These are phyloP conservation scores for Arabidopsis lyrata DNA, from an alignment of 441 rosid species.

Conservation along the genomic window DNA sequence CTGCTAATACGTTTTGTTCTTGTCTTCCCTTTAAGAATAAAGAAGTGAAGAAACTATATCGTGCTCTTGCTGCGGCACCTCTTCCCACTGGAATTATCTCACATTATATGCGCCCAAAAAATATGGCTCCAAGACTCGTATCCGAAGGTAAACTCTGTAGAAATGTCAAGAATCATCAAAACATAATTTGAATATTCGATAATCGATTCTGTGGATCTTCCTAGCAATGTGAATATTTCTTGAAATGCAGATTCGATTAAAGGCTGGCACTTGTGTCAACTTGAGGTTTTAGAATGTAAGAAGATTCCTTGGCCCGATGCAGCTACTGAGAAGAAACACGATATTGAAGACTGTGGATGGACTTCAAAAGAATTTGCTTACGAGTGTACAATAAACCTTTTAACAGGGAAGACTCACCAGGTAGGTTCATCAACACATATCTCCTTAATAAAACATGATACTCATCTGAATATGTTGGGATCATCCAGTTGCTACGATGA, in stretches of 20 bases:
- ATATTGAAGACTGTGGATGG: constrained; percentile 74
- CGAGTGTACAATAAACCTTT: constrained; percentile 83
- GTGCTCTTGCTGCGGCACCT: constrained; percentile 82
- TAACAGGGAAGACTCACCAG: constrained; percentile 96
- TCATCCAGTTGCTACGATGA: not conserved
- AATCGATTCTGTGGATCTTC: constrained; percentile 18
- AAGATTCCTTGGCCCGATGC: constrained; percentile 77
- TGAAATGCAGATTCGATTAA: constrained; percentile 60
- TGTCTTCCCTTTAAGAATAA: constrained; percentile 55
- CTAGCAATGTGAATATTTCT: constrained; percentile 28
- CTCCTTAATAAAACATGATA: not conserved
- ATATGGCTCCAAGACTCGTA: constrained; percentile 81
- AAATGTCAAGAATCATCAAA: constrained; percentile 25
- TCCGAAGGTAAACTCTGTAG: constrained; percentile 58
- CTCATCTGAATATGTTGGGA: constrained; percentile 8
- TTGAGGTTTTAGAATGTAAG: constrained; percentile 84
- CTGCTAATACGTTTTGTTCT: not conserved
- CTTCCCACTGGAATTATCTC: constrained; percentile 71
- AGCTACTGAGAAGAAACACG: constrained; percentile 54
- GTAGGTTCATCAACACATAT: constrained; percentile 43
- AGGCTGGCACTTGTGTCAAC: constrained; percentile 86
- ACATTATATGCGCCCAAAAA: constrained; percentile 89
- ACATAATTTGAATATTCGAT: not conserved
- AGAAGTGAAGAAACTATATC: constrained; percentile 83
- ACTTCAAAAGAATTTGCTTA: constrained; percentile 66